A percentile compares a stretch with the other conserved stretches of the same genome.
Conservation (phyloP, 2,329 filamentous ascomycete genomes). For the Fulvia fulva region DNA sequence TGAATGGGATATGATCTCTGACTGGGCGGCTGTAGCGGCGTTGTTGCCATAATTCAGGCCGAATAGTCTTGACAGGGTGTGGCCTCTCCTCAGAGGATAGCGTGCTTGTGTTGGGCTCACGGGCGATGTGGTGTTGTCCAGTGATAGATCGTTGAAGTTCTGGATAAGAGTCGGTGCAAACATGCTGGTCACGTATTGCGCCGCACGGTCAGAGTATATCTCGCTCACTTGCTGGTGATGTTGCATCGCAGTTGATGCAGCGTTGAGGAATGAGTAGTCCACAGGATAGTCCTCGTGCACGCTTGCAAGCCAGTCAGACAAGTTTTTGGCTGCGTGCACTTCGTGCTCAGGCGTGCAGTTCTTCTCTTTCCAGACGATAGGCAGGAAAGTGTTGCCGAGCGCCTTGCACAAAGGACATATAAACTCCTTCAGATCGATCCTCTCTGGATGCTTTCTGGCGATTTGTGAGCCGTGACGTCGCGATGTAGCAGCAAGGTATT, state of each 20-base stretch:
- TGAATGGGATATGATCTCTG: slow-evolving; percentile 3
- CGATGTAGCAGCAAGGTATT: slow-evolving; percentile 79
- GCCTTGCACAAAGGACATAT: slow-evolving; percentile 97
- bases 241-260: slow-evolving; percentile 20
- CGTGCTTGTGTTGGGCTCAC: slow-evolving; percentile 14
- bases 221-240: slow-evolving; percentile 32
- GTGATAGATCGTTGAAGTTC: slow-evolving; percentile 29
- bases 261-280: slow-evolving; percentile 45
- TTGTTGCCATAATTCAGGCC: slow-evolving; percentile 10
- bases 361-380: slow-evolving; percentile 91
- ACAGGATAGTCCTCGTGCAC: slow-evolving; percentile 50
- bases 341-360: slow-evolving; percentile 76
- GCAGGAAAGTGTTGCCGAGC: slow-evolving; percentile 88
- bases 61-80: slow-evolving; percentile 15
- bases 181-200: slow-evolving; percentile 27
- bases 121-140: slow-evolving; percentile 16
- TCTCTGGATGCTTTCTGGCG: slow-evolving; percentile 87
- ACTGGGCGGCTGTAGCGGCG: background rate
- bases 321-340: slow-evolving; percentile 46
- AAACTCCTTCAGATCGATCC: slow-evolving; percentile 75
- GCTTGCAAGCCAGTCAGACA: slow-evolving; percentile 63
- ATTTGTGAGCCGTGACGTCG: slow-evolving; percentile 88
- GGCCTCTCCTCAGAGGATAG: slow-evolving; percentile 13
- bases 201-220: slow-evolving; percentile 22
- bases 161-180: slow-evolving; percentile 30